Percentiles rank a stretch among this genome's conserved stretches.
Conservation (phyloP, 2,329 filamentous ascomycete genomes). For the Epichloe typhina region DNA sequence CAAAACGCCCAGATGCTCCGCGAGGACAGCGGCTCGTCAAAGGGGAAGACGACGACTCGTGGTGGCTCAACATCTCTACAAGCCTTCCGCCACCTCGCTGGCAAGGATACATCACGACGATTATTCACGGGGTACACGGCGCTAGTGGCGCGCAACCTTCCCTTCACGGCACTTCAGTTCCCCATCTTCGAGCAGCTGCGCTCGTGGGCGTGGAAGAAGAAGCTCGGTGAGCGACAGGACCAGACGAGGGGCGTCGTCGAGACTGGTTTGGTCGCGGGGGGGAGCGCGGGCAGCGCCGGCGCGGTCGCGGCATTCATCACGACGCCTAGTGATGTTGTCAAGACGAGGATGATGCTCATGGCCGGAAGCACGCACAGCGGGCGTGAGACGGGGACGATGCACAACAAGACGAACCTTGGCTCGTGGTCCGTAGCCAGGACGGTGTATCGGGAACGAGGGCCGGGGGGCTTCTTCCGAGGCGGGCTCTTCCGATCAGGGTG, state of each 20-base stretch:
- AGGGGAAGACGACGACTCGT: slow-evolving; percentile 10
- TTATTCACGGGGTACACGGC: slow-evolving; percentile 63
- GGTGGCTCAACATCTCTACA: slow-evolving; percentile 28
- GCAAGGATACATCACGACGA: slow-evolving; percentile 43
- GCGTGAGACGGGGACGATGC: slow-evolving; percentile 13
- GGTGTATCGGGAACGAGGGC: slow-evolving; percentile 52
- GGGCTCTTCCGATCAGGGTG: slow-evolving; percentile 60
- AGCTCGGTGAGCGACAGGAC: slow-evolving; percentile 14
- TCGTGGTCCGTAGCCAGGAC: slow-evolving; percentile 49
- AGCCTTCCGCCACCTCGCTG: slow-evolving; percentile 35
- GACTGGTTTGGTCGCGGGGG: slow-evolving; percentile 55
- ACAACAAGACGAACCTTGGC: slow-evolving; percentile 12
- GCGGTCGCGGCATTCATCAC: slow-evolving; percentile 67
- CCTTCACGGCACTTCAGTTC: slow-evolving; percentile 81
- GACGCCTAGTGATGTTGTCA: slow-evolving; percentile 79
- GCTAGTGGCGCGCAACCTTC: slow-evolving; percentile 68
- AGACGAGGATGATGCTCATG: slow-evolving; percentile 77
- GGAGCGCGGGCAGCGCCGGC: slow-evolving; percentile 62
- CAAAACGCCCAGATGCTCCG: slow-evolving; percentile 82
- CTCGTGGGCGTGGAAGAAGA: slow-evolving; percentile 31
- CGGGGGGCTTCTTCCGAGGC: slow-evolving; percentile 66
- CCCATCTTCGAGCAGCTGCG: slow-evolving; percentile 70
- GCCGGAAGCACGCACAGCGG: slow-evolving; percentile 25
- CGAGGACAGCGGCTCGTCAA: slow-evolving; percentile 7
- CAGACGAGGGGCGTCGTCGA: slow-evolving; percentile 36